Conservation (phyloP, 192 early-diverging fungal genomes). For the Entomortierella chlamydospora region DNA sequence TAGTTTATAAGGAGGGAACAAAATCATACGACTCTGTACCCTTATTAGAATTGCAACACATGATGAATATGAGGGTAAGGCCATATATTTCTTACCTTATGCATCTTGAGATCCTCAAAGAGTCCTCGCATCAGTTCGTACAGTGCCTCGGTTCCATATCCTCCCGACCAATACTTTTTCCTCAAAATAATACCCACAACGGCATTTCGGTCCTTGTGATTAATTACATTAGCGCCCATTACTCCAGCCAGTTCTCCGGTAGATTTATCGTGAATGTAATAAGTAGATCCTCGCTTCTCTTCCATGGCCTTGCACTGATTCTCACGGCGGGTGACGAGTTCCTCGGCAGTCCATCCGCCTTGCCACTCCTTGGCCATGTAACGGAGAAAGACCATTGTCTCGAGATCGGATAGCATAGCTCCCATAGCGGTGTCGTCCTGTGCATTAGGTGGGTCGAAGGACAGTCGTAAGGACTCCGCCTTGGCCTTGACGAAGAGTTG, state of each 20-base stretch:
- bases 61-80: not conserved
- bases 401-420: slow-evolving; percentile 45
- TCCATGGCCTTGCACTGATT: slow-evolving; percentile 15
- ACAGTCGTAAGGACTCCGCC: slow-evolving; percentile 27
- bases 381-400: slow-evolving; percentile 26
- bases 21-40: too few species aligned
- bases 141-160: slow-evolving; percentile 50
- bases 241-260: slow-evolving; percentile 39
- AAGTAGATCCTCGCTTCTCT: slow-evolving; percentile 14
- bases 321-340: slow-evolving; percentile 36
- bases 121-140: slow-evolving; percentile 41
- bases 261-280: slow-evolving; percentile 36
- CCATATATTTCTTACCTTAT: slow-evolving; percentile 27
- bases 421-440: slow-evolving; percentile 35
- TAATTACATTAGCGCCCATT: slow-evolving; percentile 34
- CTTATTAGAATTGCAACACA: not conserved
- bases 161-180: slow-evolving; percentile 46
- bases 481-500: not conserved
- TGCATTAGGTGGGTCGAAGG: slow-evolving; percentile 21
- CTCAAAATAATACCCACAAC: slow-evolving; percentile 44
- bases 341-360: slow-evolving; percentile 37
- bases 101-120: slow-evolving; percentile 51
- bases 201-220: slow-evolving; percentile 18
- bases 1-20: too few species aligned
- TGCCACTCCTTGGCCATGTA: slow-evolving; percentile 40